Evolutionary conservation across 495 filamentous ascomycete genomes (phyloP).

Genomic region (Daldinia decipiens): DNA sequence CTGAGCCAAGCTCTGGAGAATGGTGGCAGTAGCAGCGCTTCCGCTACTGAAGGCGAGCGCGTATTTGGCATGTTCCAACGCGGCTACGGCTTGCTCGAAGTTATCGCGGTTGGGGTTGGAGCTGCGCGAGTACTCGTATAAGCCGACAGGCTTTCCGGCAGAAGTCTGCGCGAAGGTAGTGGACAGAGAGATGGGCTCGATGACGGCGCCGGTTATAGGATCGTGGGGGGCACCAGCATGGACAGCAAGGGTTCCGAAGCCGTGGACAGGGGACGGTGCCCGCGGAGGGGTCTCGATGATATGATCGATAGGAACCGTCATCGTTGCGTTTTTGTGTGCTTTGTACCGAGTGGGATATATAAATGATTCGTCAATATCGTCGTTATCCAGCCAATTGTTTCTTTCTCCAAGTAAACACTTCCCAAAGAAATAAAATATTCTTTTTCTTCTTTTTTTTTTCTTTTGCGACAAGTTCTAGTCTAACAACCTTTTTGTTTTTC

Average conservation of each 20-base stretch:
- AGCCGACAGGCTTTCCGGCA: constrained; percentile 85
- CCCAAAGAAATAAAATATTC: background rate
- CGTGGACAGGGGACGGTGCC: constrained; percentile 57
- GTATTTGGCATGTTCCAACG: constrained; percentile 90
- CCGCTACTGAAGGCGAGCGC: constrained; percentile 96
- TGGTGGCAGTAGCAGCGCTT: constrained; percentile 90
- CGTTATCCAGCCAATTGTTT: background rate
- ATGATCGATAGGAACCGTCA: constrained; percentile 54
- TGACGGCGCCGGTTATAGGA: constrained; percentile 91
- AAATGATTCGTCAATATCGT: background rate
- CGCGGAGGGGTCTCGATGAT: constrained; percentile 57
- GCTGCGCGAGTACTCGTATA: constrained; percentile 90
- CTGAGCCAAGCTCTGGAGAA: constrained; percentile 90
- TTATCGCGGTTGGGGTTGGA: constrained; percentile 94
- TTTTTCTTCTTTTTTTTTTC: constrained; percentile 7
- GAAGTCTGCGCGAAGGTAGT: constrained; percentile 91
- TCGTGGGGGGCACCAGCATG: constrained; percentile 93
- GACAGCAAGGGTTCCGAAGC: constrained; percentile 92
- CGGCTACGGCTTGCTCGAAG: constrained; percentile 90
- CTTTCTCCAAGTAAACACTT: background rate
- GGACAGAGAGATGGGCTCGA: constrained; percentile 92
- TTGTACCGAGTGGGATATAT: background rate
- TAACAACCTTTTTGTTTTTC: background rate
- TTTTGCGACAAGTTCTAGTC: background rate
- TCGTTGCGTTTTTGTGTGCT: constrained; percentile 33